A percentile compares a stretch with the other conserved stretches of the same genome.
These are phyloP conservation scores for Auriculariales sp. DNA, from an alignment of 768 basidiomycete species.

Conservation along the genomic window DNA sequence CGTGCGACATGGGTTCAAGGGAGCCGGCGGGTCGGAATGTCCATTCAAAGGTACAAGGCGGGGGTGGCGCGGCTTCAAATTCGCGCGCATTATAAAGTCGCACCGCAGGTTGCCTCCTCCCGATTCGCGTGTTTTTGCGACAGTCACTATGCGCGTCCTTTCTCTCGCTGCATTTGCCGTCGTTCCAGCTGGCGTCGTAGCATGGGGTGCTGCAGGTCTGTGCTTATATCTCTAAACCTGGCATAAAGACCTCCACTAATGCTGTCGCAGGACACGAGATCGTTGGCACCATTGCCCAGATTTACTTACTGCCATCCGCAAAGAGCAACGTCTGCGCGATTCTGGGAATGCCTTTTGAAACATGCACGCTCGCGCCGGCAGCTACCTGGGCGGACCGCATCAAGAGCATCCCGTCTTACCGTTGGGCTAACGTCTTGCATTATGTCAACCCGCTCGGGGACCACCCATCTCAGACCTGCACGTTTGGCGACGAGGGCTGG, in stretches of 20 bases:
- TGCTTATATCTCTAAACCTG: not conserved
- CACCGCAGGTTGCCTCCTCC: too few species aligned
- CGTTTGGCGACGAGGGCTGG: conserved; percentile 64
- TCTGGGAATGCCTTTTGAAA: conserved; percentile 34
- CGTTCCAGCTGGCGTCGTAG: conserved; percentile 1
- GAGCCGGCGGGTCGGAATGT: too few species aligned
- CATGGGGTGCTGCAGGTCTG: conserved; percentile 21
- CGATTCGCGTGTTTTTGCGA: not conserved
- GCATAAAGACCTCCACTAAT: not conserved
- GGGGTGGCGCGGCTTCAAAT: too few species aligned
- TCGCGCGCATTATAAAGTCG: too few species aligned
- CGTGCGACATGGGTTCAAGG: too few species aligned
- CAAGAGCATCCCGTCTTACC: conserved; percentile 28
- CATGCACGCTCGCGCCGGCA: conserved; percentile 70
- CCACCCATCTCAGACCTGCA: conserved; percentile 60
- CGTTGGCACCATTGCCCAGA: conserved; percentile 86
- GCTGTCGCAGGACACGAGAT: conserved; percentile 67
- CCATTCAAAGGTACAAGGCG: too few species aligned
- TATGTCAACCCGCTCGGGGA: conserved; percentile 66
- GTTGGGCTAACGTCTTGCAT: conserved; percentile 63
- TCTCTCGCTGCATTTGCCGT: not conserved
- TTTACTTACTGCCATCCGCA: conserved; percentile 66
- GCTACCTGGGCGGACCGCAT: conserved; percentile 81
- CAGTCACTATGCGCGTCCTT: conserved; percentile 4
- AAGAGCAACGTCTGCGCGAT: conserved; percentile 54